Percentiles rank a stretch among this genome's conserved stretches.
Conservation (phyloP, 306 rosid genomes). For the Geum urbanum region DNA sequence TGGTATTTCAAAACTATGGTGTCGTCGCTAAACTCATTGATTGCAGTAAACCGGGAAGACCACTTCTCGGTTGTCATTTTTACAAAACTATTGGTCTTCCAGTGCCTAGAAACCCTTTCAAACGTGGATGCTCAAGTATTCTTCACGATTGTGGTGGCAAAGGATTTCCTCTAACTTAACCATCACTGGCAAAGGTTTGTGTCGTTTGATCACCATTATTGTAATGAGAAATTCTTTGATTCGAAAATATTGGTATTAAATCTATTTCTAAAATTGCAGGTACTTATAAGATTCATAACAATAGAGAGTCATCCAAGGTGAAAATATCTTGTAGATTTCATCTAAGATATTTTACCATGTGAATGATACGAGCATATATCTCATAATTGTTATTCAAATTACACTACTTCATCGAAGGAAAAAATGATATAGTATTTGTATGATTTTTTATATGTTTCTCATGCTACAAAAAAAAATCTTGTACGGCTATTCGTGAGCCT, state of each 20-base stretch:
- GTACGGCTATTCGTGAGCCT: too few relatives aligned
- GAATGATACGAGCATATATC: too few relatives aligned
- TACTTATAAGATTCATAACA: too few relatives aligned
- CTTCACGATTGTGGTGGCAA: not conserved
- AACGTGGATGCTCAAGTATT: not conserved
- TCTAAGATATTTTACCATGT: too few relatives aligned
- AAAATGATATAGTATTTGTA: too few relatives aligned
- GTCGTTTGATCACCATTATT: not conserved
- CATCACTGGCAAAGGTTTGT: not conserved
- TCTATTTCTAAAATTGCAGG: not conserved
- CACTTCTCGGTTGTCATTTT: not conserved
- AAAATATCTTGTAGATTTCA: too few relatives aligned
- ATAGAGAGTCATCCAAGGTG: too few relatives aligned
- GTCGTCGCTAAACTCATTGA: not conserved
- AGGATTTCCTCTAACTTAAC: not conserved
- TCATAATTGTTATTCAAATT: too few relatives aligned
- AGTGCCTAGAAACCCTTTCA: not conserved
- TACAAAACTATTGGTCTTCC: not conserved
- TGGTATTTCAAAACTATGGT: not conserved
- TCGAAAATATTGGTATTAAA: not conserved
- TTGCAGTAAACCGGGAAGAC: not conserved
- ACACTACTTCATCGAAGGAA: too few relatives aligned
- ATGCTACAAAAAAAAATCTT: too few relatives aligned
- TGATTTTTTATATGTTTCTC: too few relatives aligned
- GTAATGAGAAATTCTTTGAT: not conserved